A percentile compares a stretch with the other conserved stretches of the same genome.
phyloP scores from a whole-genome alignment of 73 alveolate species.

The Vitrella brassicaformis region DNA sequence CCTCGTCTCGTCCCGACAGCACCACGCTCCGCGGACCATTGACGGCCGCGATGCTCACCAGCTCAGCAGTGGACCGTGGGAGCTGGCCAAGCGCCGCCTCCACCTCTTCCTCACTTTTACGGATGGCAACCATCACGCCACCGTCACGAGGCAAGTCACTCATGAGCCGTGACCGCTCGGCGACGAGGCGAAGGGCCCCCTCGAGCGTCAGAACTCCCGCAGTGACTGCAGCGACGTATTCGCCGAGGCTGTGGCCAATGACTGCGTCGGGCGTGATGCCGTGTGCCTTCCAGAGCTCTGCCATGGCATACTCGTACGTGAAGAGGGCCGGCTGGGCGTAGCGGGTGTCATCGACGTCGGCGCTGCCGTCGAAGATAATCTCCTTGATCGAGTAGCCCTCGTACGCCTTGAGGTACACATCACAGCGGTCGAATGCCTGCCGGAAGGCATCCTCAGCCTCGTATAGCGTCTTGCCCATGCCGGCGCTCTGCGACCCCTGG shows the following conservation, averaged over 20 bases:
- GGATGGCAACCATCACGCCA: too few species aligned
- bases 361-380: too few species aligned
- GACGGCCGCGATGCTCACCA: background rate
- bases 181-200: background rate
- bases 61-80: too few species aligned
- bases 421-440: constrained; percentile 17
- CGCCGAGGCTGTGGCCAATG: constrained; percentile 20
- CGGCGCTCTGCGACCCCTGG: background rate
- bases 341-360: too few species aligned
- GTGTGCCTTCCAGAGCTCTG: constrained; percentile 22
- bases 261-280: constrained; percentile 21
- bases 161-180: too few species aligned
- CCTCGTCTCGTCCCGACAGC: background rate
- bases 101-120: too few species aligned
- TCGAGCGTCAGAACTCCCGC: background rate
- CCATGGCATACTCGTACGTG: background rate
- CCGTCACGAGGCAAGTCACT: too few species aligned
- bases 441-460: constrained; percentile 7
- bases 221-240: background rate
- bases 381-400: too few species aligned
- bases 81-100: too few species aligned
- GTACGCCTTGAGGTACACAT: background rate
- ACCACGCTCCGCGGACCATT: background rate
- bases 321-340: background rate
- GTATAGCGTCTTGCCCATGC: constrained; percentile 2